These are phyloP conservation scores for Syncephalastrum racemosum DNA, from an alignment of 371 early-diverging fungal genomes.

Conservation along the genomic window DNA sequence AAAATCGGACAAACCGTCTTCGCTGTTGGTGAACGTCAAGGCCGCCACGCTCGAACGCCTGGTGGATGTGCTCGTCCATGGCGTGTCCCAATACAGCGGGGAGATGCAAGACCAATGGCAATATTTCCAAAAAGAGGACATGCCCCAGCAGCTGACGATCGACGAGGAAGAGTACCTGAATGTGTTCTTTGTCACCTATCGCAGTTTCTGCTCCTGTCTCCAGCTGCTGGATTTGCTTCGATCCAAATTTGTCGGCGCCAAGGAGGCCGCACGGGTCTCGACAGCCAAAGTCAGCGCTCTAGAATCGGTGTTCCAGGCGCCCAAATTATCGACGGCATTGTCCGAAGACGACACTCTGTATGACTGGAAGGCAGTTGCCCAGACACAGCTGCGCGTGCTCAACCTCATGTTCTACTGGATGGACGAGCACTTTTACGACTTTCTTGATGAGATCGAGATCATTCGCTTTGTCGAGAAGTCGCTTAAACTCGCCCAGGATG, in stretches of 20 bases:
- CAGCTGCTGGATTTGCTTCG: slow-evolving; percentile 53
- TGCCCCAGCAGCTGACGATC: slow-evolving; percentile 25
- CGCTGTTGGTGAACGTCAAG: slow-evolving; percentile 40
- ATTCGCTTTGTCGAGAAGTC: slow-evolving; percentile 29
- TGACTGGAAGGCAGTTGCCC: slow-evolving; percentile 45
- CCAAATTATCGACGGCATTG: background rate
- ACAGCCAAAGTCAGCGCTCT: slow-evolving; percentile 10
- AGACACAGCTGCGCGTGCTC: slow-evolving; percentile 46
- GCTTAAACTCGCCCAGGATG: slow-evolving; percentile 21
- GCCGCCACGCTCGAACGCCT: slow-evolving; percentile 54
- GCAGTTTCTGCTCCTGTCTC: slow-evolving; percentile 48
- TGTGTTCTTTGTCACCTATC: slow-evolving; percentile 60
- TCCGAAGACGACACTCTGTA: background rate
- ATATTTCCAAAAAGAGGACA: slow-evolving; percentile 13
- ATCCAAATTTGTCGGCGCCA: slow-evolving; percentile 42
- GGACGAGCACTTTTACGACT: slow-evolving; percentile 62
- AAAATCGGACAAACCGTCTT: slow-evolving; percentile 1
- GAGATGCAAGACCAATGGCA: slow-evolving; percentile 48
- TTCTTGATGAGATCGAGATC: slow-evolving; percentile 58
- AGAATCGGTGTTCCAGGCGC: slow-evolving; percentile 10
- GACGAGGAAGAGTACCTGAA: slow-evolving; percentile 49
- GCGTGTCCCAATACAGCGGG: slow-evolving; percentile 42
- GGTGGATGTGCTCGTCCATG: slow-evolving; percentile 53
- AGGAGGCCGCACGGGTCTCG: slow-evolving; percentile 14
- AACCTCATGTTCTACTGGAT: slow-evolving; percentile 70